Evolutionary conservation across 805 yeast genomes (phyloP).

Genomic region (Zygoascus tannicola): DNA sequence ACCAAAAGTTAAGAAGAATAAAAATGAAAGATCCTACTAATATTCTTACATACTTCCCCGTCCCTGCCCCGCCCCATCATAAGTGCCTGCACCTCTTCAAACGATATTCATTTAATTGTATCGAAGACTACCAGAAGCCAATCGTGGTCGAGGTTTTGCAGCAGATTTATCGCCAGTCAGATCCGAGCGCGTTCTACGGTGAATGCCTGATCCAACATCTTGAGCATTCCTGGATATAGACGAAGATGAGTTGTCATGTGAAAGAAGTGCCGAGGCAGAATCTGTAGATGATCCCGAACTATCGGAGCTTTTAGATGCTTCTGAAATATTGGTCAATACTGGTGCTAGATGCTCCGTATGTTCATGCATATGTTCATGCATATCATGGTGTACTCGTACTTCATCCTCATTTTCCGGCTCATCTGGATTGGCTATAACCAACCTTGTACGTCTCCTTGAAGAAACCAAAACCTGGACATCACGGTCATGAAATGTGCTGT

Average conservation of each 20-base stretch:
- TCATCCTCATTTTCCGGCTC: slow-evolving; percentile 8
- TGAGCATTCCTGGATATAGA: neutral
- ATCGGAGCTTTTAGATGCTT: neutral
- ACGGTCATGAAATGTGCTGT: slow-evolving; percentile 38
- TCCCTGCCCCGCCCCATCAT: no score
- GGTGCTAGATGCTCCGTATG: neutral
- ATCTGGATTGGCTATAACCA: slow-evolving; percentile 59
- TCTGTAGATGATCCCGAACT: neutral
- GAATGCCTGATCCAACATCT: slow-evolving; percentile 1
- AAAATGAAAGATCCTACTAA: no score
- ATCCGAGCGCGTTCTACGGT: slow-evolving; percentile 9
- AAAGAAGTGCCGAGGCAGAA: neutral
- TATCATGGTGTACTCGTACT: neutral
- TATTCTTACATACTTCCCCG: no score
- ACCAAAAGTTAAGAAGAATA: no score
- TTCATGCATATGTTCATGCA: neutral
- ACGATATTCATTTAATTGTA: neutral
- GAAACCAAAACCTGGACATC: slow-evolving; percentile 69
- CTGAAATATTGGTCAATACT: neutral
- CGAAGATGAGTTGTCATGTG: neutral
- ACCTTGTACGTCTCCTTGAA: slow-evolving; percentile 49
- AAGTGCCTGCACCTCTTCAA: neutral
- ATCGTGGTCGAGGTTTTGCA: neutral
- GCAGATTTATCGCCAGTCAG: slow-evolving; percentile 2
- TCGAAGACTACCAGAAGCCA: slow-evolving; percentile 2